Conservation (phyloP, 371 early-diverging fungal species). For the Mortierella sp. region DNA sequence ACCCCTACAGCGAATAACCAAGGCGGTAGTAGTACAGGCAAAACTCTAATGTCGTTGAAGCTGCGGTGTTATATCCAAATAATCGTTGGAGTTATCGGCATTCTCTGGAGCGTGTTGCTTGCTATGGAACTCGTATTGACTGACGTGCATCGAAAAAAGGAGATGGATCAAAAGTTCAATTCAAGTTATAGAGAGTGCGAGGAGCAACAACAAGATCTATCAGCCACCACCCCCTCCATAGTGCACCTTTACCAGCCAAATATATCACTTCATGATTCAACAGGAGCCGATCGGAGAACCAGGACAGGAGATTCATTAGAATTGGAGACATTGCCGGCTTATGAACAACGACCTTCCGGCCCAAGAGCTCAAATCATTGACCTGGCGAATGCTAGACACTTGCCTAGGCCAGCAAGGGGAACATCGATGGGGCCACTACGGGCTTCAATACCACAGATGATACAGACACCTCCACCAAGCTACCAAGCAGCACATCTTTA, state of each 20-base stretch:
- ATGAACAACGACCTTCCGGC: slow-evolving; percentile 22
- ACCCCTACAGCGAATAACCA: neutral
- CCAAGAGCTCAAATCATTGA: slow-evolving; percentile 23
- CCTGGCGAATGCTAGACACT: slow-evolving; percentile 1
- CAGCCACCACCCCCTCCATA: neutral
- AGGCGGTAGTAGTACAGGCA: neutral
- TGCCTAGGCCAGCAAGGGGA: slow-evolving; percentile 10
- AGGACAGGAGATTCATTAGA: slow-evolving; percentile 2
- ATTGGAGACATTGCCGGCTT: slow-evolving; percentile 19
- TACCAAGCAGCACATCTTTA: slow-evolving; percentile 8
- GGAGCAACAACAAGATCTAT: neutral
- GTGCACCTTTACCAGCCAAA: slow-evolving; percentile 26
- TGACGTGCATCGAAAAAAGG: slow-evolving; percentile 8
- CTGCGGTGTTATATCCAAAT: slow-evolving; percentile 25
- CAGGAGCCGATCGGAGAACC: neutral
- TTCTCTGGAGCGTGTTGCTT: slow-evolving; percentile 10
- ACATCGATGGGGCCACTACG: neutral
- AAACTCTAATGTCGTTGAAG: neutral
- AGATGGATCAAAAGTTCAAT: slow-evolving; percentile 1
- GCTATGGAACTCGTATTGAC: slow-evolving; percentile 13
- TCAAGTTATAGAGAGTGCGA: neutral
- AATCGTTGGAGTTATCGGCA: slow-evolving; percentile 3
- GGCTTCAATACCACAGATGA: neutral
- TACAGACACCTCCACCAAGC: slow-evolving; percentile 8
- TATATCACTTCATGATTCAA: slow-evolving; percentile 6